Conservation (phyloP, 345 rosid species). For the Acer campestre region DNA sequence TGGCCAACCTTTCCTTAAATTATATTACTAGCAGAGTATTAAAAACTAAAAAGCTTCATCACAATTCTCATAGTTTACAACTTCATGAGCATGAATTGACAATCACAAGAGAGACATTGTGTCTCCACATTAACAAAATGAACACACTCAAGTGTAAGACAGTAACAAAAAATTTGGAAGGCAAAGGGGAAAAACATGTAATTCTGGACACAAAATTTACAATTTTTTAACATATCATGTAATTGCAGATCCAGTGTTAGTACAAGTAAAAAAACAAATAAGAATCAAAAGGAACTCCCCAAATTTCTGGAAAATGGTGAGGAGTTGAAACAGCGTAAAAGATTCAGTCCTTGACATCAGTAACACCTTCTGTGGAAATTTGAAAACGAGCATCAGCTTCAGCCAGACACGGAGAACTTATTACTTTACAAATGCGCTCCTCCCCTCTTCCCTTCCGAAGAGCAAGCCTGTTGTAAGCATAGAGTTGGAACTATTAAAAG, state of each 20-base stretch:
- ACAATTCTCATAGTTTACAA: neutral
- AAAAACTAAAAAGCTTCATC: neutral
- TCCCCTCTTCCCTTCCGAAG: constrained; percentile 94
- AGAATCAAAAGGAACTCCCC: constrained; percentile 3
- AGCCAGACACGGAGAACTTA: constrained; percentile 91
- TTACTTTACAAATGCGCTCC: constrained; percentile 95
- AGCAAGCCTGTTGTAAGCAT: constrained; percentile 56
- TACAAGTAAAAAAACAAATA: neutral
- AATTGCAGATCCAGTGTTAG: neutral
- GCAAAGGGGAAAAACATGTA: neutral
- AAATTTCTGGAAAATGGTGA: neutral
- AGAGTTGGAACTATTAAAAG: neutral
- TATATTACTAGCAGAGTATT: neutral
- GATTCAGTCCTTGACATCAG: constrained; percentile 81
- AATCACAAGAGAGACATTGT: neutral
- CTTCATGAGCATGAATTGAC: neutral
- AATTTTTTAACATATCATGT: neutral
- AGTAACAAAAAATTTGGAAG: neutral
- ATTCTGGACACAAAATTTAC: constrained; percentile 7
- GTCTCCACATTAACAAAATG: neutral
- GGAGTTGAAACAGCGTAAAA: neutral
- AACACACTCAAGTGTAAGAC: neutral
- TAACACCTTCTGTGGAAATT: constrained; percentile 80
- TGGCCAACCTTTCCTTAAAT: neutral
- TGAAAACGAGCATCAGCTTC: constrained; percentile 97